These are phyloP conservation scores for Candida pini DNA, from an alignment of 805 yeast genomes.

Conservation along the genomic window DNA sequence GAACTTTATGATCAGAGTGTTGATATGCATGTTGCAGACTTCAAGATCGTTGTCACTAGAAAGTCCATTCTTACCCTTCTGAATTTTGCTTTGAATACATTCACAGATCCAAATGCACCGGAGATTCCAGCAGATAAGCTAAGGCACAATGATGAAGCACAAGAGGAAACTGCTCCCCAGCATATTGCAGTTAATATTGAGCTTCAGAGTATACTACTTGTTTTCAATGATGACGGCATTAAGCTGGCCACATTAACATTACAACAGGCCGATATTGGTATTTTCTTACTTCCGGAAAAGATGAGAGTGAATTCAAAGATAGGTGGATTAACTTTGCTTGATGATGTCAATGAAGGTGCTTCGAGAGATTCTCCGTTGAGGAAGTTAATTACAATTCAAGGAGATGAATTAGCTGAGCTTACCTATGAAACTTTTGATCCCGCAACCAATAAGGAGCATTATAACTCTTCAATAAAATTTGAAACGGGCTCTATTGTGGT, in stretches of 20 bases:
- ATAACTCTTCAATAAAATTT: slow-evolving; percentile 53
- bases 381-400: slow-evolving; percentile 72
- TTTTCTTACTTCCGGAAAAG: slow-evolving; percentile 67
- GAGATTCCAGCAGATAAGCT: slow-evolving; percentile 65
- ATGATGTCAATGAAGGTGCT: slow-evolving; percentile 65
- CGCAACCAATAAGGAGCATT: slow-evolving; percentile 41
- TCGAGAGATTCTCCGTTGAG: slow-evolving; percentile 55
- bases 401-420: slow-evolving; percentile 71
- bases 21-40: slow-evolving; percentile 67
- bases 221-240: slow-evolving; percentile 77
- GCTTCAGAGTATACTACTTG: slow-evolving; percentile 66
- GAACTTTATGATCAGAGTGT: slow-evolving; percentile 77
- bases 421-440: slow-evolving; percentile 76
- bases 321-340: slow-evolving; percentile 75
- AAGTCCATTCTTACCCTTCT: slow-evolving; percentile 71
- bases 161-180: slow-evolving; percentile 59
- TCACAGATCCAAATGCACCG: slow-evolving; percentile 73
- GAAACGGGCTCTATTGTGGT: slow-evolving; percentile 71
- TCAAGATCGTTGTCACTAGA: slow-evolving; percentile 69
- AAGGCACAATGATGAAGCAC: slow-evolving; percentile 59
- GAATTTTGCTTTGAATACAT: slow-evolving; percentile 79
- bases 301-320: slow-evolving; percentile 66
- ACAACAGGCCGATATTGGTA: slow-evolving; percentile 64
- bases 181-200: slow-evolving; percentile 64
- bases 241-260: slow-evolving; percentile 75